Evolutionary conservation across 805 yeast genomes (phyloP), one percentile per base, ranked within the genome.

Genomic region (Candida arabinofermentans): DNA sequence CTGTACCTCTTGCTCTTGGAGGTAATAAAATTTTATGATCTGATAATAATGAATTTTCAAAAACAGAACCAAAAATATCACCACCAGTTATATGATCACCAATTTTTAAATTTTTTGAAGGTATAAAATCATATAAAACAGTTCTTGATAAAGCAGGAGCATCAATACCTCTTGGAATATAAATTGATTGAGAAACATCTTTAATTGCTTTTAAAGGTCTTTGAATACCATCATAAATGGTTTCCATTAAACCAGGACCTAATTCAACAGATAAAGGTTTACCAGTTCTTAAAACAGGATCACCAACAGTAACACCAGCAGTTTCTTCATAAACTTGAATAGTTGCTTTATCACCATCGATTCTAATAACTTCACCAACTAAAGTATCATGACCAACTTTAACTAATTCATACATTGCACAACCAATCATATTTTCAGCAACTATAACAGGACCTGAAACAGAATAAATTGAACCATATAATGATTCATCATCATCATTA

Each of bases 191-290:
- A 19, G 97, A 83, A 39, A 66, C 63, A 51, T 90, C 95, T 64
- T 83, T 86, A 61, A 93, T 93, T 36, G 95, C 88, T 67, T 86
- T 86, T 66, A 93, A 79, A 34, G 99, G 99, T 74, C 99, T 88
- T 72, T 93, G 99, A 67, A 93, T 93, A 75, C 99, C 99, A 69
- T 93, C 99, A 64, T 93, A 93, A 64, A 93, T 93, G 54, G 96
- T 93, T 71, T 93, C 99, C 96, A 93, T 90, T 59, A 93, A 77
- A 66, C 99, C 99, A 24, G 99, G 99, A 62, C 99, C 99, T 64
- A 93, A 75, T 71, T 93, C 99, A 41, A 93, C 99, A 39, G 97
- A 89, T 55, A 93, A 75, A n/a, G 99, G 99, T 69, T 93, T 89
- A 50, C 99, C 99, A 6, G 99, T 93, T 73, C 99, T 83, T 59